Percentiles rank a stretch among this genome's conserved stretches.
Conservation (phyloP, 73 alveolate species). For the Durusdinium trenchii region DNA sequence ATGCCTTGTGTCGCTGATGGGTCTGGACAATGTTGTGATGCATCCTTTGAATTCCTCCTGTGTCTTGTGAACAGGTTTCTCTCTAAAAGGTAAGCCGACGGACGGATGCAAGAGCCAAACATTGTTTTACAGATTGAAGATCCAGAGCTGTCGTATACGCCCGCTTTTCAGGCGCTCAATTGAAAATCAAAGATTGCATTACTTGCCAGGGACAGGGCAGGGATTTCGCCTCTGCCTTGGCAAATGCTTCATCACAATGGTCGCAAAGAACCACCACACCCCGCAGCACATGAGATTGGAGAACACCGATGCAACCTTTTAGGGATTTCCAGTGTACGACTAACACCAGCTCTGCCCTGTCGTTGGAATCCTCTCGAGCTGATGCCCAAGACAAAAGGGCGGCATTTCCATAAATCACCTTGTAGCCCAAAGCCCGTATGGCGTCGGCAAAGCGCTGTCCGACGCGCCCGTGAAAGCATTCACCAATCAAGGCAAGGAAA, state of each 20-base stretch:
- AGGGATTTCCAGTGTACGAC: conserved; percentile 39
- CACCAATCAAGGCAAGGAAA: conserved; percentile 2
- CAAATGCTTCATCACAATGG: conserved; percentile 37
- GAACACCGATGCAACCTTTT: neutral
- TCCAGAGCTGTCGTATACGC: too few species aligned
- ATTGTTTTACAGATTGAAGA: too few species aligned
- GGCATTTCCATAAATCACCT: conserved; percentile 17
- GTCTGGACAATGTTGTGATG: too few species aligned
- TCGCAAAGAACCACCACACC: conserved; percentile 42
- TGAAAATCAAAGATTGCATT: conserved; percentile 39
- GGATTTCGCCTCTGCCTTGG: conserved; percentile 38
- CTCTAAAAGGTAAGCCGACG: too few species aligned
- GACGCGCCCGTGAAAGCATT: conserved; percentile 30
- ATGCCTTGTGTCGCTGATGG: too few species aligned
- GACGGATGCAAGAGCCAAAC: too few species aligned
- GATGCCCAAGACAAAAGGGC: conserved; percentile 32
- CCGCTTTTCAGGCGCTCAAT: conserved; percentile 56
- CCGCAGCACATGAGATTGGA: neutral
- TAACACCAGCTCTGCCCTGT: conserved; percentile 9
- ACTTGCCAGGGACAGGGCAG: conserved; percentile 64
- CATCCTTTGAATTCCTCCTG: too few species aligned
- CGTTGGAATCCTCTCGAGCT: conserved; percentile 27
- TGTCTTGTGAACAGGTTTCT: too few species aligned
- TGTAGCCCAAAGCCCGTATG: conserved; percentile 51
- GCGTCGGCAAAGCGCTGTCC: conserved; percentile 73